These are phyloP conservation scores for Phoma sp. DNA, from an alignment of 2,329 filamentous ascomycete species.

Conservation along the genomic window DNA sequence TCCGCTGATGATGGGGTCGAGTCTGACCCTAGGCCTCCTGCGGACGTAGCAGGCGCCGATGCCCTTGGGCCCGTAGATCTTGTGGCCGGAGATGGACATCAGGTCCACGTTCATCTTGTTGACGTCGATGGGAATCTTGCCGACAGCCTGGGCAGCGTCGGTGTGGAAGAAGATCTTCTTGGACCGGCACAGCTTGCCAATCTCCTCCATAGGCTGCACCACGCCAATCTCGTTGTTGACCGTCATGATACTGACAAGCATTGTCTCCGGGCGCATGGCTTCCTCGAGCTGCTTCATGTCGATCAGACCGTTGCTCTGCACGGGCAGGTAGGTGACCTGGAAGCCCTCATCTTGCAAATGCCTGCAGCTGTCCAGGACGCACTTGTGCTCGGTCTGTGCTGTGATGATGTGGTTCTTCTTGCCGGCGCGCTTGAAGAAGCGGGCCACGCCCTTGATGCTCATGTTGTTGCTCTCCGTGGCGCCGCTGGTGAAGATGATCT, in stretches of 20 bases:
- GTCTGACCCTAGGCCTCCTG: slow-evolving; percentile 86
- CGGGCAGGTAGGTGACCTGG: slow-evolving; percentile 94
- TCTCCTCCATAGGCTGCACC: slow-evolving; percentile 94
- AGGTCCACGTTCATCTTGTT: slow-evolving; percentile 98
- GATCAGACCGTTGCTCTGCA: slow-evolving; percentile 84
- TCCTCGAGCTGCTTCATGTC: slow-evolving; percentile 83
- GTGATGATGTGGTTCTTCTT: slow-evolving; percentile 99
- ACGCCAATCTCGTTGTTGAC: slow-evolving; percentile 99
- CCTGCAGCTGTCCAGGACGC: slow-evolving; percentile 94
- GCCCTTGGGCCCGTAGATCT: slow-evolving; percentile 97
- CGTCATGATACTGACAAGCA: slow-evolving; percentile 94
- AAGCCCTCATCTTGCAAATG: slow-evolving; percentile 97
- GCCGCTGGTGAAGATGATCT: slow-evolving; percentile 98
- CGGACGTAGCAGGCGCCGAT: slow-evolving; percentile 96
- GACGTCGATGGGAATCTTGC: slow-evolving; percentile 95
- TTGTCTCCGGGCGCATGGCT: slow-evolving; percentile 89
- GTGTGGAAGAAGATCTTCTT: slow-evolving; percentile 99
- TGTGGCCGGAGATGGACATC: slow-evolving; percentile 98
- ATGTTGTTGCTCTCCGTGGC: slow-evolving; percentile 99
- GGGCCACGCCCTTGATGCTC: slow-evolving; percentile 97
- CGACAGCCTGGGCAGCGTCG: slow-evolving; percentile 95
- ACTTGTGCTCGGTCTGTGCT: slow-evolving; percentile 98
- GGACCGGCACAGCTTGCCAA: slow-evolving; percentile 86
- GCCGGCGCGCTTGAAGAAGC: slow-evolving; percentile 89
- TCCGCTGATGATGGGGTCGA: slow-evolving; percentile 95